These are phyloP conservation scores for Ilyonectria mors-panacis DNA, from an alignment of 2,329 filamentous ascomycete species.

Conservation along the genomic window DNA sequence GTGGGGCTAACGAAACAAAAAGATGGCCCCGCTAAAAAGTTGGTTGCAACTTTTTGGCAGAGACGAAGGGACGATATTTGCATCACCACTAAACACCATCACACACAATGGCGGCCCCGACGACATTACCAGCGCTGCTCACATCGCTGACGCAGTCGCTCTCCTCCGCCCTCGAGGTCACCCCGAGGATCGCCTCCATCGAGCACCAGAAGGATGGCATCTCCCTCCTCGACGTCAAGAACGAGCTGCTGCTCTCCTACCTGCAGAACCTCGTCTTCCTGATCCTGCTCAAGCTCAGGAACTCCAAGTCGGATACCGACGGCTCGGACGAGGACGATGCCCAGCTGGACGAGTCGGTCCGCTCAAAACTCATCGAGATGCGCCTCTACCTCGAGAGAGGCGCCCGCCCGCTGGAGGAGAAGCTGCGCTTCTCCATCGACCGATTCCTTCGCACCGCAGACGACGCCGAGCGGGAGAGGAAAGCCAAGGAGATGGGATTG, in stretches of 20 bases:
- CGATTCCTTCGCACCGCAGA: slow-evolving; percentile 92
- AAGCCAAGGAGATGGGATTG: slow-evolving; percentile 50
- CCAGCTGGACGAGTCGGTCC: slow-evolving; percentile 74
- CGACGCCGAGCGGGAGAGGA: slow-evolving; percentile 70
- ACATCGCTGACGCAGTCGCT: slow-evolving; percentile 72
- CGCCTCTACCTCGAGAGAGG: slow-evolving; percentile 95
- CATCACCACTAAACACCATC: slow-evolving; percentile 44
- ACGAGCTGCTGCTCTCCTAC: slow-evolving; percentile 96
- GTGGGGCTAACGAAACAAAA: slow-evolving; percentile 8
- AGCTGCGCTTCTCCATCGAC: slow-evolving; percentile 95
- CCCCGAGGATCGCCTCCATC: slow-evolving; percentile 74
- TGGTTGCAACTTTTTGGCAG: slow-evolving; percentile 43
- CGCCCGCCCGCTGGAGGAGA: slow-evolving; percentile 88
- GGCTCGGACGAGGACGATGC: slow-evolving; percentile 53
- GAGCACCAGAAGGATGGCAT: slow-evolving; percentile 88
- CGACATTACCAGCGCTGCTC: slow-evolving; percentile 65
- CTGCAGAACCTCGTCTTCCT: slow-evolving; percentile 94
- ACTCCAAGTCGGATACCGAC: slow-evolving; percentile 54
- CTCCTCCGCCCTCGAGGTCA: slow-evolving; percentile 75
- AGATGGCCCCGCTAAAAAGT: slow-evolving; percentile 51
- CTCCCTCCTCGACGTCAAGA: slow-evolving; percentile 95
- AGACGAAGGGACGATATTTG: slow-evolving; percentile 21
- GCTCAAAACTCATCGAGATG: slow-evolving; percentile 90
- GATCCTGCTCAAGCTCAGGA: slow-evolving; percentile 84
- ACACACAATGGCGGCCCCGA: slow-evolving; percentile 62